Evolutionary conservation across 495 filamentous ascomycete genomes (phyloP), one percentile per base, ranked within the genome.

Genomic region (Trichoderma gamsii): DNA sequence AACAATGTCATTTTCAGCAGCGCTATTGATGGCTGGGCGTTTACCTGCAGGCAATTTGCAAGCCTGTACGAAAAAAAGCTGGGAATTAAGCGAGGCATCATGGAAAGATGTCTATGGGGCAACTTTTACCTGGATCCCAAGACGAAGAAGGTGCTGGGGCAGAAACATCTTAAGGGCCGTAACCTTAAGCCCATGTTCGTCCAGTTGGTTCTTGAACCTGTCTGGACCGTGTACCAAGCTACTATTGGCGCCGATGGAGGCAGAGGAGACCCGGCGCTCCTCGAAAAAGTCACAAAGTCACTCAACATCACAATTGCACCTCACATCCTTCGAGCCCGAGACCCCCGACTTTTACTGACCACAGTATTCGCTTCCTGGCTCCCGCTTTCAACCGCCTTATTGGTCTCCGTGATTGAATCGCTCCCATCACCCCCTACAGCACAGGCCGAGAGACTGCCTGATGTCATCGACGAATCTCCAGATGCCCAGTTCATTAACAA

Each of bases 1-100:
- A 95, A 97, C 71, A 99, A 99, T 73, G 95, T 99, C 75, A 97
- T 99, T 68, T 99, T 99, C 72, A 91, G 92, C 80, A 97, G 93
- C 73, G 95, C 95, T 35, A 89, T 97, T 64, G 95, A 99, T 74
- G 95, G 96, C 44, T 99, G 95, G 95, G 95, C 95, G 2, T 99
- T 98, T 71, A 99, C 95, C 0, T 85, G 97, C 23, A 86, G 91
- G 43, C 95, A 99, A 74, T 99, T 99, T 76, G 95, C 95, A 9
- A 86, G 85, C 4, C 80, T 98, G 59, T 98, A 97, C 74, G 95
- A 99, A 77, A 97, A 92, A 81, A 99, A 98, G 72, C 86, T 99
- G 6, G 94, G 95, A 0, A 94, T 98, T 73, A 97, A 97, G 74
- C 87, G 93, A 18, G 86, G 85, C n/a, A 77, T 92, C 3, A 84